These are phyloP conservation scores for Sonneratia caseolaris DNA, from an alignment of 345 rosid species.

Conservation along the genomic window DNA sequence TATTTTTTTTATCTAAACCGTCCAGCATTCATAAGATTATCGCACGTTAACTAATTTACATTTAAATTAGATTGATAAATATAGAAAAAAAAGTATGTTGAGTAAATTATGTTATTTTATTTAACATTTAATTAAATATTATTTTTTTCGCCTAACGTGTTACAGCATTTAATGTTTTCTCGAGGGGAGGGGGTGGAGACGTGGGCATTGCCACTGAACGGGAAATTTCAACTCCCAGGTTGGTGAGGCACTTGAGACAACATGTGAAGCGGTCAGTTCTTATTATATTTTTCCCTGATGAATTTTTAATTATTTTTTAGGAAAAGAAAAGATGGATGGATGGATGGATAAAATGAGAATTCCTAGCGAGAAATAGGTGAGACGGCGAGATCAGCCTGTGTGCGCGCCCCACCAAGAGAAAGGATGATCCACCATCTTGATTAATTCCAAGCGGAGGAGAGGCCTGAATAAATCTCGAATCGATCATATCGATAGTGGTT, in stretches of 20 bases:
- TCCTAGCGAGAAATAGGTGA: neutral
- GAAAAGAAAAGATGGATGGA: neutral
- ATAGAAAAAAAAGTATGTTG: too few species aligned
- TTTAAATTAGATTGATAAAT: too few species aligned
- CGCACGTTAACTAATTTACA: too few species aligned
- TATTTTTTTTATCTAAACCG: too few species aligned
- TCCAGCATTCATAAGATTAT: too few species aligned
- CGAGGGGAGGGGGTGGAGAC: neutral
- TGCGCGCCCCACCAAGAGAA: too few species aligned
- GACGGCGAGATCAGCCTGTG: neutral
- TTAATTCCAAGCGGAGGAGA: too few species aligned
- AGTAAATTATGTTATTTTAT: too few species aligned
- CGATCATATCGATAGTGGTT: too few species aligned
- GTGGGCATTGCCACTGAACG: neutral
- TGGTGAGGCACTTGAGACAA: conserved; percentile 5
- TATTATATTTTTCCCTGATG: neutral
- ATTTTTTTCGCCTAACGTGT: neutral
- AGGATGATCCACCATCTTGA: too few species aligned
- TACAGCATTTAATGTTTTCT: neutral
- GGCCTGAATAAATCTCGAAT: too few species aligned
- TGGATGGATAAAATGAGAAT: neutral
- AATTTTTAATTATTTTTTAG: neutral
- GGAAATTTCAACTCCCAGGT: conserved; percentile 1
- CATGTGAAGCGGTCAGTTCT: neutral
- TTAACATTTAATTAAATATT: too few species aligned